phyloP scores from a whole-genome alignment of 2,329 filamentous ascomycete species.

The Aspergillus cejpii region DNA sequence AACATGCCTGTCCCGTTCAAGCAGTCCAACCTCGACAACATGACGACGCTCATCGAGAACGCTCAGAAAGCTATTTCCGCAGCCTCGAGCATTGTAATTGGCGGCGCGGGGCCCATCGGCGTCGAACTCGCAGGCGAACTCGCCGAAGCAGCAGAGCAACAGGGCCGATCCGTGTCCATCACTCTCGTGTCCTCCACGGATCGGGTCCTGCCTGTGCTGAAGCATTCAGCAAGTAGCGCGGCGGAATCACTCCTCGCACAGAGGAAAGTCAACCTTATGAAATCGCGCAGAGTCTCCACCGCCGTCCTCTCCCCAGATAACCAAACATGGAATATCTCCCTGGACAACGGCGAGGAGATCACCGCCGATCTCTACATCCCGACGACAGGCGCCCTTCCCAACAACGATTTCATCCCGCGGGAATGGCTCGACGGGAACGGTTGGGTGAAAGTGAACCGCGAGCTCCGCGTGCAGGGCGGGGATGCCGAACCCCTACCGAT shows the following conservation, averaged over 20 bases:
- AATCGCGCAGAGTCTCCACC: conserved; percentile 25
- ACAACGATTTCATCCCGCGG: conserved; percentile 47
- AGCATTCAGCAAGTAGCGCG: conserved; percentile 28
- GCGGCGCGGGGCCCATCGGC: conserved; percentile 45
- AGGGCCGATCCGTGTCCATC: conserved; percentile 37
- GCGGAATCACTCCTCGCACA: conserved; percentile 44
- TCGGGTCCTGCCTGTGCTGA: conserved; percentile 24
- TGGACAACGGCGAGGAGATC: conserved; percentile 44
- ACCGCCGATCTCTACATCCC: conserved; percentile 49
- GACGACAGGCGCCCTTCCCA: conserved; percentile 48
- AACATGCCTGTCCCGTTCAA: conserved; percentile 37
- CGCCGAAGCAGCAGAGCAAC: conserved; percentile 33
- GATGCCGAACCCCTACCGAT: conserved; percentile 13
- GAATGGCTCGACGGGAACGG: conserved; percentile 43
- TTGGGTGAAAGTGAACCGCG: conserved; percentile 45
- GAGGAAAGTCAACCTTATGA: conserved; percentile 44
- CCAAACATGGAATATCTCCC: conserved; percentile 38
- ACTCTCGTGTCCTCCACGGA: conserved; percentile 31
- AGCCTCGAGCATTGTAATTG: conserved; percentile 44
- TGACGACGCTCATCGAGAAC: conserved; percentile 29
- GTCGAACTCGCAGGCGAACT: conserved; percentile 48
- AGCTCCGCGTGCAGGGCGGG: conserved; percentile 22
- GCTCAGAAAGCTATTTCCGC: conserved; percentile 31
- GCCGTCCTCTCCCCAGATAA: conserved; percentile 23
- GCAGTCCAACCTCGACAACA: conserved; percentile 35